Base-by-base conservation (phyloP, 257 asterid species). In the Ajuga chamaepitys region DNA sequence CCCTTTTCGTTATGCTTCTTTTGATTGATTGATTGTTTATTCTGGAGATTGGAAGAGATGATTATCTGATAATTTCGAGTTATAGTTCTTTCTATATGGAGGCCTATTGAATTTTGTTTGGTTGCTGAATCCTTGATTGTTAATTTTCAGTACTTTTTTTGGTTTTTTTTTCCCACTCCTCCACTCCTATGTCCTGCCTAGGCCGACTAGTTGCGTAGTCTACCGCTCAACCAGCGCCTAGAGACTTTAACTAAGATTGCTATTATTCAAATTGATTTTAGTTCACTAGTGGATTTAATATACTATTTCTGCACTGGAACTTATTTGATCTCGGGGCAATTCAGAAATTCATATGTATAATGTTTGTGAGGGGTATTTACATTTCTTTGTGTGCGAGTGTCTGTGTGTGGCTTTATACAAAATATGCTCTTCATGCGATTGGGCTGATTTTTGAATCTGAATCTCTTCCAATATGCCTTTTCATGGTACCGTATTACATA, bases 51-150 rank as follows among this genome's bases (percentile, higher is more conserved):
- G 13, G 51, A 58, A n/a, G n/a, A 42, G 45, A 66, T 34, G 55
- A 44, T 5, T 34, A 25, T 47, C 46, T 59, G 72, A 71, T 64
- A 48, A 62, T 62, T 62, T 58, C 70, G 71, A 60, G 30, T 55
- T 55, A 7, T 30, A 9, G 14, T 10, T 26, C 32, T 30, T 8
- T 8, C 32, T 56, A 4, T 5, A 30, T 30, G 7, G 7, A 30
- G 37, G 4, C 37, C 5, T 30, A 0, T 30, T 30, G 0, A 30
- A 1, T 1, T 30, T 30, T 30, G 1, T 30, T 30, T 5, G 37
- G 37, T 30, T 30, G 37, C 37, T 30, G 37, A 4, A 30, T 4
- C n/a, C n/a, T 5, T 30, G 37, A 4, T 30, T 30, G 37, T 30
- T 30, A 30, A 4, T 30, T 30, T 30, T n/a, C n/a, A n/a, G n/a